Percentiles rank a stretch among this genome's conserved stretches.
Conservation (phyloP, 805 yeast species). For the Candida xyloterini region DNA sequence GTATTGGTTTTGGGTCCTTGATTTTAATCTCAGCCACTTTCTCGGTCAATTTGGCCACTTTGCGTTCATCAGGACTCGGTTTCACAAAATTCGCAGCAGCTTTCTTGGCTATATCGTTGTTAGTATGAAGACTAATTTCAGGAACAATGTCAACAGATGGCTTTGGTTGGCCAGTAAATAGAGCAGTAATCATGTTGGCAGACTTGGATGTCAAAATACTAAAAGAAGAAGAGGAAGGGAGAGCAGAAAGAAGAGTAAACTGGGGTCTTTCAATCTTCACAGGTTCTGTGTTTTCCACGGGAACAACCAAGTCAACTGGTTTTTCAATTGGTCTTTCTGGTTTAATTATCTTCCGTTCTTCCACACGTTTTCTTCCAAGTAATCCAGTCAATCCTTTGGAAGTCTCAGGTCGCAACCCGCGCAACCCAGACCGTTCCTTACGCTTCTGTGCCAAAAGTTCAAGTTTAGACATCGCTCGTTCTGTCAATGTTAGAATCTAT, state of each 20-base stretch:
- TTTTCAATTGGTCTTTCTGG: background rate
- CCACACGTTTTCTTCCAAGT: background rate
- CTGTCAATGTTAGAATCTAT: conserved; percentile 9
- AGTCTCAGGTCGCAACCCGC: conserved; percentile 1
- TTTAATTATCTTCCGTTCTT: background rate
- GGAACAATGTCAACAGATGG: background rate
- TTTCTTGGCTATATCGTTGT: conserved; percentile 40
- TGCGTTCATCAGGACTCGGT: conserved; percentile 80
- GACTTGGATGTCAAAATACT: conserved; percentile 1
- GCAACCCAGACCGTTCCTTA: conserved; percentile 13
- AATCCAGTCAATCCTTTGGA: conserved; percentile 1
- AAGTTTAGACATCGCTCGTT: conserved; percentile 36
- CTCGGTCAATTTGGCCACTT: conserved; percentile 26
- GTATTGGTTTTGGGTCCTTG: conserved; percentile 18
- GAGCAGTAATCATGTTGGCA: background rate
- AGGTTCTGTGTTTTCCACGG: background rate
- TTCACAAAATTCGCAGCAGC: conserved; percentile 52
- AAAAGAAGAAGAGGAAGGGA: background rate
- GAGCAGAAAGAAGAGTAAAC: background rate
- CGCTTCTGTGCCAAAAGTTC: conserved; percentile 45
- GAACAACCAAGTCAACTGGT: background rate
- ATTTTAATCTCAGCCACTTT: conserved; percentile 25
- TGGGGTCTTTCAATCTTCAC: background rate
- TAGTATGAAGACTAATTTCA: conserved; percentile 31
- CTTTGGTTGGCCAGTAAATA: conserved; percentile 4